Evolutionary conservation across 768 basidiomycete genomes (phyloP).

Genomic region (Leccinum incarnatum): DNA sequence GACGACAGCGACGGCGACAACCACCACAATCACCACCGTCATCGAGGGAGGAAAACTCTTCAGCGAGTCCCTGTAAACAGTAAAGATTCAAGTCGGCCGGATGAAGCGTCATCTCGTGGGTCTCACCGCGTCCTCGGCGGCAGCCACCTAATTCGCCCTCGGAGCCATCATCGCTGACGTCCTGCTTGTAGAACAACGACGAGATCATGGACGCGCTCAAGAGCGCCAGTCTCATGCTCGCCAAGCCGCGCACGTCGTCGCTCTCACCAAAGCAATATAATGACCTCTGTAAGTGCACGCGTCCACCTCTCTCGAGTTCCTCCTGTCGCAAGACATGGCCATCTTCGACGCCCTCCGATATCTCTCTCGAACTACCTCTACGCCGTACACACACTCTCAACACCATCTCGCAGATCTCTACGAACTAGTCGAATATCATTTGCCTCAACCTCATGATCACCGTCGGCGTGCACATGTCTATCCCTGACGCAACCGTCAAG

Average conservation of each 20-base stretch:
- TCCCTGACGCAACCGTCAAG: constrained; percentile 94
- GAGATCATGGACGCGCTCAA: no score
- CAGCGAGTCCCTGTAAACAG: no score
- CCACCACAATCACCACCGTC: no score
- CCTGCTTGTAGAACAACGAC: no score
- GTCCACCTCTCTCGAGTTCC: background rate
- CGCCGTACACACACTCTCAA: constrained; percentile 87
- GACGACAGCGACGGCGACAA: no score
- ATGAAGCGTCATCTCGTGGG: no score
- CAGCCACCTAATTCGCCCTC: no score
- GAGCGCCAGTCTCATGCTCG: constrained; percentile 80
- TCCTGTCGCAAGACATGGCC: constrained; percentile 74
- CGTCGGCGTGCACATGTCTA: constrained; percentile 99
- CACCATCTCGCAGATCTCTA: constrained; percentile 98
- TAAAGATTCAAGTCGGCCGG: no score
- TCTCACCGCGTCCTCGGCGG: no score
- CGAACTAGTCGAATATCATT: constrained; percentile 95
- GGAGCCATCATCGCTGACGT: no score
- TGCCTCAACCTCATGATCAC: constrained; percentile 98
- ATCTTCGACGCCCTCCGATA: constrained; percentile 96
- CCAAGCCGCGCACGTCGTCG: constrained; percentile 90
- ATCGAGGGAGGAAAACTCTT: no score
- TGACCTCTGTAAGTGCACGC: constrained; percentile 74
- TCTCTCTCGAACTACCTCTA: constrained; percentile 90
- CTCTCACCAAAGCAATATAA: constrained; percentile 98